These are phyloP conservation scores for Scutellaria baicalensis DNA, from an alignment of 257 asterid species.

Conservation along the genomic window DNA sequence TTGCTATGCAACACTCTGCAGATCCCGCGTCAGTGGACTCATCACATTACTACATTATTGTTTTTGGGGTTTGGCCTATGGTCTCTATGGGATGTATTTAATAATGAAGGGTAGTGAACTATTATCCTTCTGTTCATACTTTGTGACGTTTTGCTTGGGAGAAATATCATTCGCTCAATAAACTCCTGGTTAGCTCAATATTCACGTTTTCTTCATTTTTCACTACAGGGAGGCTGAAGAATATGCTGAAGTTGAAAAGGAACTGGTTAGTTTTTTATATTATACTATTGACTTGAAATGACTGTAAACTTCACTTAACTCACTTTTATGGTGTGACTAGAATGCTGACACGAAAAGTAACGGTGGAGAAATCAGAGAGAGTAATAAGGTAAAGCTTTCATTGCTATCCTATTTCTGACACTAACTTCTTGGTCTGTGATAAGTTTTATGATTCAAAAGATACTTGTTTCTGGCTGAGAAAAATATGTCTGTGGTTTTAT, in stretches of 20 bases:
- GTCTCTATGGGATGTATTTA: slow-evolving; percentile 96
- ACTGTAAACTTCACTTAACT: slow-evolving; percentile 18
- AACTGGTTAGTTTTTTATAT: slow-evolving; percentile 59
- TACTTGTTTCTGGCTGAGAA: neutral
- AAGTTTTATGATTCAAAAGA: neutral
- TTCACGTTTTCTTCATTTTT: slow-evolving; percentile 12
- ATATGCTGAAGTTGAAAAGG: slow-evolving; percentile 81
- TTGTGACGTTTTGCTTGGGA: neutral
- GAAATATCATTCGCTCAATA: neutral
- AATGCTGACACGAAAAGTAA: slow-evolving; percentile 64
- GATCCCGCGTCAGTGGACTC: slow-evolving; percentile 97
- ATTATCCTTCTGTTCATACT: slow-evolving; percentile 4
- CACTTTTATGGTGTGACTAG: slow-evolving; percentile 33
- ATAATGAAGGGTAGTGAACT: slow-evolving; percentile 57
- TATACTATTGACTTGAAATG: neutral
- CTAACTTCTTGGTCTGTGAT: neutral
- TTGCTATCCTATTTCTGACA: neutral
- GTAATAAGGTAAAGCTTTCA: slow-evolving; percentile 34
- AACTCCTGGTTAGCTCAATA: neutral
- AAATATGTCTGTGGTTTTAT: neutral
- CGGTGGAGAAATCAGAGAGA: slow-evolving; percentile 45
- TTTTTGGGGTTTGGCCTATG: slow-evolving; percentile 91
- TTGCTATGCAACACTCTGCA: slow-evolving; percentile 19
- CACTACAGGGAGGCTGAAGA: slow-evolving; percentile 72
- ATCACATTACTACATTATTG: slow-evolving; percentile 77